These are phyloP conservation scores for Primulina tabacum DNA, from an alignment of 257 asterid genomes.

Conservation along the genomic window DNA sequence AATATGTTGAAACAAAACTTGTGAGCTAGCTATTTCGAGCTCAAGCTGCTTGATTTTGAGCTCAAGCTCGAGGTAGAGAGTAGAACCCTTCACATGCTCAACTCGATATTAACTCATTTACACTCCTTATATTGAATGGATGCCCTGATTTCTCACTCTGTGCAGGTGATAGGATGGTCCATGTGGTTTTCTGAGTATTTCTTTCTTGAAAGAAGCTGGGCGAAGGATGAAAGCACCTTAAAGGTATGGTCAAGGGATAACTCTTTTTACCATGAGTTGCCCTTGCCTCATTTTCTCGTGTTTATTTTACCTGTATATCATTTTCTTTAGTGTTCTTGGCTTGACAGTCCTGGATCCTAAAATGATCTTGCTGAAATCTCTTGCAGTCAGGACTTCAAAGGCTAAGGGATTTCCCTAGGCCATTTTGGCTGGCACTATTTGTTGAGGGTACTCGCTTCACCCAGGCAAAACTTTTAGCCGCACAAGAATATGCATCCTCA, in stretches of 20 bases:
- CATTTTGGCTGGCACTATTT: conserved; percentile 94
- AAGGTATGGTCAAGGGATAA: conserved; percentile 47
- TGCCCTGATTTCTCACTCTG: conserved; percentile 18
- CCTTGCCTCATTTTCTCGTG: neutral
- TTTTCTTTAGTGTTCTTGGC: conserved; percentile 13
- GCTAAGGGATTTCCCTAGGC: conserved; percentile 75
- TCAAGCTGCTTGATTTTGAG: neutral
- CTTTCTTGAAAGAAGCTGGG: conserved; percentile 98
- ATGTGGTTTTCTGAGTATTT: conserved; percentile 98
- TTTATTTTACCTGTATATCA: neutral
- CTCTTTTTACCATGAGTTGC: conserved; percentile 6
- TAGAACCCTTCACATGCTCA: neutral
- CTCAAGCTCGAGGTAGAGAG: neutral
- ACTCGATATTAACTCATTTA: neutral
- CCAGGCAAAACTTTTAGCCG: conserved; percentile 87
- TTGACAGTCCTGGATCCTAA: conserved; percentile 21
- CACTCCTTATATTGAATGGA: neutral
- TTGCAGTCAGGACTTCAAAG: conserved; percentile 72
- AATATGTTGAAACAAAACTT: neutral
- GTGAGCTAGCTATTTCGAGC: too few relatives aligned
- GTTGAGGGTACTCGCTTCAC: conserved; percentile 98
- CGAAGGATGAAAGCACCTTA: conserved; percentile 77
- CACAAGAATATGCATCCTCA: conserved; percentile 90
- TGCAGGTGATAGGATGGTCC: conserved; percentile 98
- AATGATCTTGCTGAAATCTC: conserved; percentile 19